A percentile compares a stretch with the other conserved stretches of the same genome.
Conservation (phyloP, 2,329 filamentous ascomycete species). For the Calycina herbarum region DNA sequence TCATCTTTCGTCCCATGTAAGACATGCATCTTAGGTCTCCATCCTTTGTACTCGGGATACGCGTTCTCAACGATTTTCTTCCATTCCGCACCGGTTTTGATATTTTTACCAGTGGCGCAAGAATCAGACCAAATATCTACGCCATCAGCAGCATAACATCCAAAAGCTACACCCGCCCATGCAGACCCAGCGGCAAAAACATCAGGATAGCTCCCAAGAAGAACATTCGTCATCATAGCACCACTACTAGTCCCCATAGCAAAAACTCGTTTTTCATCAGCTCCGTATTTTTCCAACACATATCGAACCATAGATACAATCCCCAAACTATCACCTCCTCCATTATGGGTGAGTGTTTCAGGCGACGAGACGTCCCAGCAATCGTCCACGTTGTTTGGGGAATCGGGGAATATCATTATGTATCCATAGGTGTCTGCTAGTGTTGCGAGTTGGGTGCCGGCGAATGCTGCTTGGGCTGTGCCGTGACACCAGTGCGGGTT, state of each 20-base stretch:
- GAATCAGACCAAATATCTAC: conserved; percentile 49
- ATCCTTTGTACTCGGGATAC: conserved; percentile 40
- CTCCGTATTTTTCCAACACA: conserved; percentile 49
- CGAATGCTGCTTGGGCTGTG: conserved; percentile 37
- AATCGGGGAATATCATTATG: conserved; percentile 58
- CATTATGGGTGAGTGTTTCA: conserved; percentile 50
- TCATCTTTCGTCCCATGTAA: conserved; percentile 41
- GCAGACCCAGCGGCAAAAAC: conserved; percentile 45
- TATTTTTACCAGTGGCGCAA: conserved; percentile 43
- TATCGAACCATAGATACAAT: conserved; percentile 60
- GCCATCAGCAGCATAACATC: conserved; percentile 42
- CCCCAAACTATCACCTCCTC: conserved; percentile 53
- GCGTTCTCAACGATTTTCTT: conserved; percentile 47
- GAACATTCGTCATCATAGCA: conserved; percentile 50
- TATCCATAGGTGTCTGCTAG: conserved; percentile 55
- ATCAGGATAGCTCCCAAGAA: conserved; percentile 44
- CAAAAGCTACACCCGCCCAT: conserved; percentile 46
- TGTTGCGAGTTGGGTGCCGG: conserved; percentile 46
- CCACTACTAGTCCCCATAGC: conserved; percentile 50
- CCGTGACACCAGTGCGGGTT: conserved; percentile 38
- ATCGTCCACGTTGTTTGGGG: conserved; percentile 46
- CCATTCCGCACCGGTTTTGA: conserved; percentile 47
- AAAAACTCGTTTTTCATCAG: conserved; percentile 51
- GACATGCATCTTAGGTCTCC: conserved; percentile 27
- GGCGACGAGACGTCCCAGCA: conserved; percentile 60